Evolutionary conservation across 441 rosid species (phyloP).

Genomic region (Aquilaria agallochum): DNA sequence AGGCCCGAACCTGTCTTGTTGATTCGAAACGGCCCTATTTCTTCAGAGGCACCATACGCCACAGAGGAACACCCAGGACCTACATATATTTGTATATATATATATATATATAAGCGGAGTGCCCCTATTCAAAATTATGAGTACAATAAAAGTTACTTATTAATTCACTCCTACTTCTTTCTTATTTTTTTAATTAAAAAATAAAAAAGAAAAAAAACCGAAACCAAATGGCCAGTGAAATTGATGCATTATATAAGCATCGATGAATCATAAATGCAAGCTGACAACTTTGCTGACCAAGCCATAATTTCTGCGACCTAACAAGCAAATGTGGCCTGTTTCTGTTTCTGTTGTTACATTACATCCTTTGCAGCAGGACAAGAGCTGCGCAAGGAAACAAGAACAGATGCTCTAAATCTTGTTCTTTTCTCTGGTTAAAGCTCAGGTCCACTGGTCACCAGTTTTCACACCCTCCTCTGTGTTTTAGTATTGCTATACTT

Average conservation of each 20-base stretch:
- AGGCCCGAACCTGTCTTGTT: constrained; percentile 76
- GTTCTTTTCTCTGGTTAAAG: no score
- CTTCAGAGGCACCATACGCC: constrained; percentile 97
- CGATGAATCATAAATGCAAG: constrained; percentile 14
- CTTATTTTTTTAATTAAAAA: background rate
- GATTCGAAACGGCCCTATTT: constrained; percentile 86
- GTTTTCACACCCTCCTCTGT: no score
- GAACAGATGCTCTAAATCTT: no score
- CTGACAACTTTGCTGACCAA: constrained; percentile 24
- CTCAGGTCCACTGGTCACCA: no score
- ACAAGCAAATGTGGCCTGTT: constrained; percentile 25
- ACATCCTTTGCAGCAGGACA: no score
- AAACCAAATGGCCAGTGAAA: background rate
- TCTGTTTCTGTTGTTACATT: constrained; percentile 34
- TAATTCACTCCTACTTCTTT: no score
- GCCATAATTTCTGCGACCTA: constrained; percentile 20
- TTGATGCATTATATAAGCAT: background rate
- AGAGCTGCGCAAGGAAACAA: no score
- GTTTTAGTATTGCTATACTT: no score
- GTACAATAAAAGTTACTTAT: no score
- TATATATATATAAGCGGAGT: no score
- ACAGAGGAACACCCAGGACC: constrained; percentile 97
- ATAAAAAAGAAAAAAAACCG: background rate
- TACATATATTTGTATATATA: constrained; percentile 5
- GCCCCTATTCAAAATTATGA: no score